Percentiles rank a stretch among this genome's conserved stretches.
Conservation (phyloP, 345 rosid genomes). For the Brassica incana region DNA sequence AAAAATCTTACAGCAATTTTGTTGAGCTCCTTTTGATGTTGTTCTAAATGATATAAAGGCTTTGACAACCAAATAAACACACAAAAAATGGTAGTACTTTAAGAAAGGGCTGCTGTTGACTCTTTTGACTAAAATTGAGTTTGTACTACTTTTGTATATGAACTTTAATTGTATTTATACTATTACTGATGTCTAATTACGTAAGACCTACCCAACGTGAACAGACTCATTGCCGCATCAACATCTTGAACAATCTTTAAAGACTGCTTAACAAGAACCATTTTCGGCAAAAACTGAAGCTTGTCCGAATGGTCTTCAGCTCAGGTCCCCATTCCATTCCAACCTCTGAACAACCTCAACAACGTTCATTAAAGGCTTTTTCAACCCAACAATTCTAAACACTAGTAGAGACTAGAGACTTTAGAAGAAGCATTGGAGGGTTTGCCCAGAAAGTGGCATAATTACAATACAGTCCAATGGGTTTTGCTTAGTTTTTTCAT, state of each 20-base stretch:
- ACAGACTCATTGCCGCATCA: constrained; percentile 70
- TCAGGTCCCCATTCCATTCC: constrained; percentile 88
- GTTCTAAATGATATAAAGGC: too few relatives aligned
- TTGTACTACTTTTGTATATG: too few relatives aligned
- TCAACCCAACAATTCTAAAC: constrained; percentile 51
- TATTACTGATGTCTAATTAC: too few relatives aligned
- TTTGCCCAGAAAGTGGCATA: background rate
- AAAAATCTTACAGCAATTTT: too few relatives aligned
- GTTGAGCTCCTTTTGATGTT: too few relatives aligned
- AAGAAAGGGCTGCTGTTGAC: too few relatives aligned
- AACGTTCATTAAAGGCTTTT: constrained; percentile 75
- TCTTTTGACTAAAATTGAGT: too few relatives aligned
- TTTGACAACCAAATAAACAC: too few relatives aligned
- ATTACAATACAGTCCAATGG: too few relatives aligned
- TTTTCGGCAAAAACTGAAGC: constrained; percentile 77
- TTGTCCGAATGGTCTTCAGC: constrained; percentile 70
- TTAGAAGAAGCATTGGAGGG: constrained; percentile 13
- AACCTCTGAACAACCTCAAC: constrained; percentile 89
- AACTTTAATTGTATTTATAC: too few relatives aligned
- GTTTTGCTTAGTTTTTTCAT: background rate
- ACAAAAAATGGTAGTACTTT: too few relatives aligned
- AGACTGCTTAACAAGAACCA: constrained; percentile 68
- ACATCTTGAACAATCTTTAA: constrained; percentile 43
- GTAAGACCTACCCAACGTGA: constrained; percentile 42
- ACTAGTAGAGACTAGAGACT: too few relatives aligned